Base-by-base conservation (phyloP, 1,139 yeast species). In the Nakaseomyces kungkrabaensis region DNA sequence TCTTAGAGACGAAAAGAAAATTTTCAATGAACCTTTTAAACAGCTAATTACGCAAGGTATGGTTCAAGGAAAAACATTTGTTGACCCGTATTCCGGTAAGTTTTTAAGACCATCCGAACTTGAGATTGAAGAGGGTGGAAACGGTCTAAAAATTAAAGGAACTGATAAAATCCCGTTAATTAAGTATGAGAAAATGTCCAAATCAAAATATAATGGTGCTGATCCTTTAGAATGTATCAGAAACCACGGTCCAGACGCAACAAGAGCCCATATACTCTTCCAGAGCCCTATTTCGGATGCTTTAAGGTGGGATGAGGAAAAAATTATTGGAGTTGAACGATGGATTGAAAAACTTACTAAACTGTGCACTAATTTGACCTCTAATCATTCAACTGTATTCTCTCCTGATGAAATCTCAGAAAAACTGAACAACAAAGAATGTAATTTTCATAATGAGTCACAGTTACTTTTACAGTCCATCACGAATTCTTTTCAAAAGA, bases 241-340 rank as follows among this genome's bases (percentile, higher is more conserved):
- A n/a, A 73, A 72, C 44, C 87, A 87, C 66, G 98, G 98, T 3
- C 90, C 97, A 1, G 98, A 92, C 71, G 90, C 96, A 0, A 85
- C 92, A 0, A 76, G 98, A 54, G 97, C 97, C 0, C 96, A 90
- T 61, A 79, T 92, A 57, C 68, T 92, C n/a, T 92, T 92, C 71
- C 95, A 83, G 65, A 97, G 97, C 0, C 97, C 97, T 1, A 78
- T 90, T 3, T 70, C 77, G 1, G 96, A 89, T 58, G 79, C 82
- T 3, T 72, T 92, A 53, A 81, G 82, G 57, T 92, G 98, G 98
- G 94, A 90, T 59, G 96, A 88, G 58, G 72, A 75, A 4, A 92
- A 86, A 63, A 90, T 92, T 54, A 79, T 77, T 24, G 98, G 98
- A 3, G 76, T 85, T 37, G 87, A 86, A 60, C 74, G 97, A 53